phyloP scores from a whole-genome alignment of 345 rosid species.

The Geranium rotundifolium region DNA sequence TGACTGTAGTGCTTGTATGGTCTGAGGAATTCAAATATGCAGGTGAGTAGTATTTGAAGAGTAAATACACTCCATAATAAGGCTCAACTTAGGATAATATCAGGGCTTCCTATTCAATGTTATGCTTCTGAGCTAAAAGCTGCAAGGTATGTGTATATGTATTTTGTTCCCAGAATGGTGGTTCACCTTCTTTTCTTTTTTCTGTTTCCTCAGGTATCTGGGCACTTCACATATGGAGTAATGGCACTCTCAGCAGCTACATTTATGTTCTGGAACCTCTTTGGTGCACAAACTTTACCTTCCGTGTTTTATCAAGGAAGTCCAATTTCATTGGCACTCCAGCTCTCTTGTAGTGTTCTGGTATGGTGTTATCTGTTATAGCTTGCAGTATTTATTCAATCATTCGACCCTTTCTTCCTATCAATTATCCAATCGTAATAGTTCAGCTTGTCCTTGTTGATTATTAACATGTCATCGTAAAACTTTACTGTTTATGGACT shows the following conservation, averaged over 20 bases:
- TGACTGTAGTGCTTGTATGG: no score
- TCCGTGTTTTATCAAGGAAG: conserved; percentile 55
- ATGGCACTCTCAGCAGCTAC: conserved; percentile 93
- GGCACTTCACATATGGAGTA: conserved; percentile 93
- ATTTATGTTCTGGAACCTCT: conserved; percentile 81
- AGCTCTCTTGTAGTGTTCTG: conserved; percentile 96
- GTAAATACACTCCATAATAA: no score
- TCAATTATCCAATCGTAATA: not conserved
- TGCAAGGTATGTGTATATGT: no score
- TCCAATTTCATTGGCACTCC: conserved; percentile 75
- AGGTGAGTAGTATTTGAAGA: no score
- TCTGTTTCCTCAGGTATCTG: conserved; percentile 54
- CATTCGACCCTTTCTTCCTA: no score
- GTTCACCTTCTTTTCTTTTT: not conserved
- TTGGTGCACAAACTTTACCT: conserved; percentile 57
- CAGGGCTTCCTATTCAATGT: no score
- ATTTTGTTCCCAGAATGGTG: not conserved
- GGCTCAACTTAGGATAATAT: no score
- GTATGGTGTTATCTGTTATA: conserved; percentile 14
- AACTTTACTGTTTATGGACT: no score
- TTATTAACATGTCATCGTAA: no score
- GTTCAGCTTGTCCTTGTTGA: not conserved
- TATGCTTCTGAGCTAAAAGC: no score
- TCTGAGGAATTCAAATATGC: no score
- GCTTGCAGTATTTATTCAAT: conserved; percentile 8